Conservation (phyloP, 129 eudicot species). For the Heracleum sosnowskyi region DNA sequence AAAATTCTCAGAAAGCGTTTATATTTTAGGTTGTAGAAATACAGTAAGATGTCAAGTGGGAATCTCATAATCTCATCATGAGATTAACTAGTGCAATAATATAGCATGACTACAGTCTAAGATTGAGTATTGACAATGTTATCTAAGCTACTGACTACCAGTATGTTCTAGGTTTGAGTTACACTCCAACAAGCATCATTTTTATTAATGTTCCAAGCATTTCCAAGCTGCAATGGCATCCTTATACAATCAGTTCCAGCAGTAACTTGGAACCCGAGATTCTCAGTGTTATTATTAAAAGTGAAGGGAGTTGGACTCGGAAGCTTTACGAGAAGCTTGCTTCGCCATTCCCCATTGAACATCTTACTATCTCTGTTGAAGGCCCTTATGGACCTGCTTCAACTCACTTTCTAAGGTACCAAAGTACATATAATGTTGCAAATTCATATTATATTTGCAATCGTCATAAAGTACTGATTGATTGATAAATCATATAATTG, state of each 20-base stretch:
- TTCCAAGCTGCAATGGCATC: constrained; percentile 5
- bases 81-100: too few relatives aligned
- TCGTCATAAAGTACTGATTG: background rate
- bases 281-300: background rate
- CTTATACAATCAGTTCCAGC: background rate
- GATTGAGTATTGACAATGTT: background rate
- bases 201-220: constrained; percentile 5
- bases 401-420: constrained; percentile 1
- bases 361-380: background rate
- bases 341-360: background rate
- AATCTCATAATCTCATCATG: too few relatives aligned
- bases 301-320: background rate
- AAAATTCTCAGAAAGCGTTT: too few relatives aligned
- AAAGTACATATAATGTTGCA: background rate
- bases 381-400: constrained; percentile 9
- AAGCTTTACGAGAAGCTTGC: constrained; percentile 2
- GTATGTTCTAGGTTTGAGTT: background rate
- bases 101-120: background rate
- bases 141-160: background rate
- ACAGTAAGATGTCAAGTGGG: too few relatives aligned
- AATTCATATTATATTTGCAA: background rate
- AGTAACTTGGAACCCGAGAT: background rate
- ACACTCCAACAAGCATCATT: constrained; percentile 6
- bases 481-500: background rate
- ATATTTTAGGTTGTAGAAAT: too few relatives aligned